Conservation (phyloP, 352 stramenopile genomes). For the Globisporangium radiosum region DNA sequence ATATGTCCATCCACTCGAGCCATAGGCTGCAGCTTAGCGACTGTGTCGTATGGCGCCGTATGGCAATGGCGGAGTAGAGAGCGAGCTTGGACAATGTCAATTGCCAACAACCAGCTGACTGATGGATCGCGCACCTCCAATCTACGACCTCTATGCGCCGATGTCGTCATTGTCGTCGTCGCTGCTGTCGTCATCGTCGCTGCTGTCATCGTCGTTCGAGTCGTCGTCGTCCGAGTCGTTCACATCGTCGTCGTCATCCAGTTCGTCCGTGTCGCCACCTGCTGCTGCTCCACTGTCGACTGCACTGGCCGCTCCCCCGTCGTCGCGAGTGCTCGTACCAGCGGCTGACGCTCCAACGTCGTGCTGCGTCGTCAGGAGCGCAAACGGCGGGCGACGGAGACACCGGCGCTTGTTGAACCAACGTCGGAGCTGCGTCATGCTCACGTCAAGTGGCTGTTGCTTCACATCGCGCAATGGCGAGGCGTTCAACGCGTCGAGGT, state of each 20-base stretch:
- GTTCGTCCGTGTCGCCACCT: background rate
- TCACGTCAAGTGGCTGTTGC: constrained; percentile 75
- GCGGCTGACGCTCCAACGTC: constrained; percentile 6
- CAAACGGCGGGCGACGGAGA: constrained; percentile 72
- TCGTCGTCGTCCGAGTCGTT: constrained; percentile 17
- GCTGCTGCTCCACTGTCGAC: background rate
- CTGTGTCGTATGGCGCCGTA: too few relatives aligned
- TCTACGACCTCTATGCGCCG: background rate
- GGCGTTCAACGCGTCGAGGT: constrained; percentile 58
- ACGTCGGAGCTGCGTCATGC: constrained; percentile 78
- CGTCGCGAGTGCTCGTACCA: background rate
- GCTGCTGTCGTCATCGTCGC: constrained; percentile 19
- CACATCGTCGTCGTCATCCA: constrained; percentile 17
- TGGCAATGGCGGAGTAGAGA: too few relatives aligned
- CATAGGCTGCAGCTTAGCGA: too few relatives aligned
- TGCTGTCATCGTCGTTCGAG: constrained; percentile 30
- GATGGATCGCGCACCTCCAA: too few relatives aligned
- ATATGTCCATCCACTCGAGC: too few relatives aligned
- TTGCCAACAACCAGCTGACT: too few relatives aligned
- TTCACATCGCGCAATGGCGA: constrained; percentile 60
- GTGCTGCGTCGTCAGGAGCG: constrained; percentile 77
- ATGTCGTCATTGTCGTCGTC: constrained; percentile 8
- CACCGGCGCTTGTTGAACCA: constrained; percentile 87
- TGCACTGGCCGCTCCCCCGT: too few relatives aligned
- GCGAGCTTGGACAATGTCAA: too few relatives aligned